Conservation (phyloP, 2,329 filamentous ascomycete species). For the Fusarium sp. region DNA sequence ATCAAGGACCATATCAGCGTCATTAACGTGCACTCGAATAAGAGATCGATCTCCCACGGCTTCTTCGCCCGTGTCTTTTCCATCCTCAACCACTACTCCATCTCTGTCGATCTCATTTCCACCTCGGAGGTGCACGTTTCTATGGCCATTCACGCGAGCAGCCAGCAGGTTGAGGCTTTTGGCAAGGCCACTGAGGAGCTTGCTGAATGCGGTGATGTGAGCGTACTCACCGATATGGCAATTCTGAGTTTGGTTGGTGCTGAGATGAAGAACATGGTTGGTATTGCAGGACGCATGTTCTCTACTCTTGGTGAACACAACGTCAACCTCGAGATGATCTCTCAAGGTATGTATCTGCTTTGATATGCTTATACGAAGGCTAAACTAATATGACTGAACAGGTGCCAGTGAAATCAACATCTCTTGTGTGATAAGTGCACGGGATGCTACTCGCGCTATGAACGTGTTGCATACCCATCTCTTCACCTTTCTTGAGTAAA, state of each 20-base stretch:
- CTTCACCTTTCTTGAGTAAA: conserved; percentile 89
- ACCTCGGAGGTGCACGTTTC: conserved; percentile 97
- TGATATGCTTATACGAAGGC: rapidly evolving
- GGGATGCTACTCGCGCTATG: conserved; percentile 91
- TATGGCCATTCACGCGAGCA: conserved; percentile 91
- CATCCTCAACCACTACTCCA: conserved; percentile 85
- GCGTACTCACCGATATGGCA: conserved; percentile 90
- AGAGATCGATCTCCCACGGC: conserved; percentile 93
- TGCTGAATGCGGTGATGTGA: conserved; percentile 85
- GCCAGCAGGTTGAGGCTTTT: conserved; percentile 70
- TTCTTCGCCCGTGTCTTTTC: conserved; percentile 96
- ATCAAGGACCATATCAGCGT: conserved; percentile 98
- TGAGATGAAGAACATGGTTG: conserved; percentile 98
- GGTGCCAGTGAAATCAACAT: conserved; percentile 99
- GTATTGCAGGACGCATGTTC: conserved; percentile 95
- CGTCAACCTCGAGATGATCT: conserved; percentile 99
- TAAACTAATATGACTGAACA: conserved; percentile 52
- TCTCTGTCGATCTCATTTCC: conserved; percentile 96
- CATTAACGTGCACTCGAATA: conserved; percentile 98
- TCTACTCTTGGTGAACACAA: conserved; percentile 91
- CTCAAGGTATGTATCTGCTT: conserved; percentile 75
- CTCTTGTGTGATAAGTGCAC: conserved; percentile 93
- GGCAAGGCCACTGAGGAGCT: conserved; percentile 78
- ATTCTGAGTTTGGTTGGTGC: conserved; percentile 94
- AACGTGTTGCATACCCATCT: conserved; percentile 97